Evolutionary conservation across 768 basidiomycete species (phyloP), one percentile per base, ranked within the genome.

Genomic region (Mycena galopus): DNA sequence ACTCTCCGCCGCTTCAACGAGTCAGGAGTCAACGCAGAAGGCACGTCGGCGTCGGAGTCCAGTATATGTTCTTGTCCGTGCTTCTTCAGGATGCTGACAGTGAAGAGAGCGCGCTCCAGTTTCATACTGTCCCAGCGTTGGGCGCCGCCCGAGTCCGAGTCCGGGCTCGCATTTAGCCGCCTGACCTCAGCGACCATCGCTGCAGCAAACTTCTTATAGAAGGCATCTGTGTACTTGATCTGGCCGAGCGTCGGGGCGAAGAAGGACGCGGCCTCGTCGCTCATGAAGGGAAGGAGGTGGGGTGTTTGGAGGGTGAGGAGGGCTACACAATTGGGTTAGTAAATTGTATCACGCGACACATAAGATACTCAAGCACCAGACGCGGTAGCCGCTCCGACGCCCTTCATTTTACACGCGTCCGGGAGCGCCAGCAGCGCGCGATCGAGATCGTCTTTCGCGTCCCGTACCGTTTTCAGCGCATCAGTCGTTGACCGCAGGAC

Each of bases 211-310:
- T 66, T 72, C 2, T 29, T 33, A 58, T 75, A 75, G 53, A 65
- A 75, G 14, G 71, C 33, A 59, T 72, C 74, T 21, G 74, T 75
- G 67, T 75, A 75, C 33, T 75, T 75, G 17, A 75, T 60, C 30
- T 35, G 47, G 19, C 73, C 73, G 51, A 75, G 55, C 12, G 67
- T 37, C 21, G 37, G 1, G 23, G 63, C 44, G 33, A 75, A 72
- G 50, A 75, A 75, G 0, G 70, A 59, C 7, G 74, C 74, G 57
- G 74, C 74, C 59, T 75, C 74, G 59, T 75, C 74, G 58, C 67
- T 69, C 74, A 75, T 75, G 67, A 75, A 75, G 12, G 74, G 74
- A 27, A 75, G 70, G 10, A 72, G 39, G 63, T 72, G 70, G 35
- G 74, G 71, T 1, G 74, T 29, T 30, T 69, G 67, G 30, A 75